Evolutionary conservation across 1,139 yeast genomes (phyloP).

Genomic region (Zygosaccharomyces pseudobailii): DNA sequence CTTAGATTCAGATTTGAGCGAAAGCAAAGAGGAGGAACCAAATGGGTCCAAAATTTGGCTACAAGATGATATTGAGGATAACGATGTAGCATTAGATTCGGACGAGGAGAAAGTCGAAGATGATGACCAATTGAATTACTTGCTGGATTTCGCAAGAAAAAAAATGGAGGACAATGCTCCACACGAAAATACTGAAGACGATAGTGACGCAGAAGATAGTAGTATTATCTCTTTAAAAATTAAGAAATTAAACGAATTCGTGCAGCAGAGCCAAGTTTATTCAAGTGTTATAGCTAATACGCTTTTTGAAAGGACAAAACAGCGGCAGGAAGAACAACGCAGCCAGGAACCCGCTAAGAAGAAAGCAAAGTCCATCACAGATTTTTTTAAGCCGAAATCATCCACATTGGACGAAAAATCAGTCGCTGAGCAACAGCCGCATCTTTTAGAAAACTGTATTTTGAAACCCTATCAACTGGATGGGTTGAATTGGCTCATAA

Average conservation of each 20-base stretch:
- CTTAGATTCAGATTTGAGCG: conserved; percentile 11
- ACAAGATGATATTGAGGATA: conserved; percentile 20
- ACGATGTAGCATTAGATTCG: conserved; percentile 28
- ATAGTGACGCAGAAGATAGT: conserved; percentile 19
- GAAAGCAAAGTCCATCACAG: conserved; percentile 18
- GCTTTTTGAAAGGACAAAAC: conserved; percentile 45
- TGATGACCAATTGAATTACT: conserved; percentile 25
- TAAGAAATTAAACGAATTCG: conserved; percentile 61
- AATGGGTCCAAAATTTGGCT: conserved; percentile 27
- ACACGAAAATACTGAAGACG: conserved; percentile 17
- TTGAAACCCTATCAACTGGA: conserved; percentile 83
- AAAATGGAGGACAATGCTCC: conserved; percentile 9
- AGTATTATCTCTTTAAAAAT: conserved; percentile 42
- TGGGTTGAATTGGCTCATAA: conserved; percentile 86
- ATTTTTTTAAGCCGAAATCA: conserved; percentile 23
- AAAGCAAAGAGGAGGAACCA: conserved; percentile 17
- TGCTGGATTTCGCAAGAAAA: conserved; percentile 20
- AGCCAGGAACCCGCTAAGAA: conserved; percentile 4
- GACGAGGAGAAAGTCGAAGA: conserved; percentile 25
- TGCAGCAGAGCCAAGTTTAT: conserved; percentile 78
- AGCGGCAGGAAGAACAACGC: conserved; percentile 25
- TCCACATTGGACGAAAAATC: conserved; percentile 11
- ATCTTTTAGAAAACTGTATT: conserved; percentile 56
- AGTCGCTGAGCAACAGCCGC: conserved; percentile 50
- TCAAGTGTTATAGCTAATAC: conserved; percentile 80